phyloP scores from a whole-genome alignment of 1,284 basidiomycete genomes.

The Trametes sp. region DNA sequence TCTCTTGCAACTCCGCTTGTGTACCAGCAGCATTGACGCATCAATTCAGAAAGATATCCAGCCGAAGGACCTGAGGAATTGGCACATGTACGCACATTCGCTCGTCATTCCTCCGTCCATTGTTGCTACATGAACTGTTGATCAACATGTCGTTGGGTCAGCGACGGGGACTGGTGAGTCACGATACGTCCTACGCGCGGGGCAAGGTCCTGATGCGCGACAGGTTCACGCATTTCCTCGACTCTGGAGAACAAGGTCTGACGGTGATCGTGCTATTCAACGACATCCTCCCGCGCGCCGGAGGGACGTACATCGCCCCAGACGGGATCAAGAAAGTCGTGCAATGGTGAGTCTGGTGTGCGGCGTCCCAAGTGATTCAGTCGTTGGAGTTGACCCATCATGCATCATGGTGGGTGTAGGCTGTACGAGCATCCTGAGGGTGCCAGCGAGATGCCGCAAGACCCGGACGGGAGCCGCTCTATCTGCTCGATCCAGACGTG shows the following conservation, averaged over 20 bases:
- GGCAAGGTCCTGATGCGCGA: not conserved
- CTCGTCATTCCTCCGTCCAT: too few species aligned
- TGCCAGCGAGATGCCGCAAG: slow-evolving; percentile 32
- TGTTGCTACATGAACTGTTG: not conserved
- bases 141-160: slow-evolving; percentile 10
- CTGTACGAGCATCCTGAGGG: slow-evolving; percentile 42
- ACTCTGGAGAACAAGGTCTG: slow-evolving; percentile 48
- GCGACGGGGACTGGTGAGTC: slow-evolving; percentile 44
- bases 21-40: not conserved
- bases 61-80: slow-evolving; percentile 45
- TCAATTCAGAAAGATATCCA: slow-evolving; percentile 33
- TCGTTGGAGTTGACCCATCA: too few species aligned
- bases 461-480: slow-evolving; percentile 39
- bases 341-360: slow-evolving; percentile 37
- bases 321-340: slow-evolving; percentile 47
- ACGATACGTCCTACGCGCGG: too few species aligned
- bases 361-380: too few species aligned
- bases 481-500: slow-evolving; percentile 39
- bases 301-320: slow-evolving; percentile 46
- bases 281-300: slow-evolving; percentile 43
- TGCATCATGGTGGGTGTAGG: slow-evolving; percentile 23
- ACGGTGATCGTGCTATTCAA: slow-evolving; percentile 46
- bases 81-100: slow-evolving; percentile 45
- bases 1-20: not conserved
- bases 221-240: slow-evolving; percentile 47